phyloP scores from a whole-genome alignment of 441 rosid genomes.

The Gossypium trilobum region DNA sequence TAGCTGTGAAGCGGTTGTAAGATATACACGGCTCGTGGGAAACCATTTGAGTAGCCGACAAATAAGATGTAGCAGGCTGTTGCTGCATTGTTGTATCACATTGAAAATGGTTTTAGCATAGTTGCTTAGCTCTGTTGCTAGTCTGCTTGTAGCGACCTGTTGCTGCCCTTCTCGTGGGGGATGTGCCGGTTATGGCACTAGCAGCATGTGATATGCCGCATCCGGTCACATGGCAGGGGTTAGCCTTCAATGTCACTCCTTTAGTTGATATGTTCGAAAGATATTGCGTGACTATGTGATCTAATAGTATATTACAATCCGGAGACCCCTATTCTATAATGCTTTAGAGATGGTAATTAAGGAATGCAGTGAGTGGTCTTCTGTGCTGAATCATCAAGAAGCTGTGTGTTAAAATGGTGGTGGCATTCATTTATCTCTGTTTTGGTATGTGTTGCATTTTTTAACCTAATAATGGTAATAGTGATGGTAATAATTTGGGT shows the following conservation, averaged over 20 bases:
- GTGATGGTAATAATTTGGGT: too few species aligned
- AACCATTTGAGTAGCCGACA: constrained; percentile 22
- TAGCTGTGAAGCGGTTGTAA: constrained; percentile 45
- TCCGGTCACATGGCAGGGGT: neutral
- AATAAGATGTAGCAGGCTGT: constrained; percentile 28
- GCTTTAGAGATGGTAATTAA: too few species aligned
- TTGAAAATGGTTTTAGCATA: constrained; percentile 13
- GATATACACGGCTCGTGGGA: constrained; percentile 27
- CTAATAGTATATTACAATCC: neutral
- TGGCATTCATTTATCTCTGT: too few species aligned
- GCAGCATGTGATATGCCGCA: neutral
- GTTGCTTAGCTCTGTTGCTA: constrained; percentile 15
- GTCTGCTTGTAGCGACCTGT: neutral
- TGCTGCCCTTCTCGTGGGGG: neutral
- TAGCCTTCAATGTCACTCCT: constrained; percentile 7
- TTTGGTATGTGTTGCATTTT: too few species aligned
- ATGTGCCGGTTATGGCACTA: neutral
- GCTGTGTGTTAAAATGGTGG: too few species aligned
- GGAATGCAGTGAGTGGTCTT: too few species aligned
- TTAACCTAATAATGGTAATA: too few species aligned
- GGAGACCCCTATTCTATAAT: too few species aligned
- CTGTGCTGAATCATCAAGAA: too few species aligned
- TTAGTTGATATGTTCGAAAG: constrained; percentile 17
- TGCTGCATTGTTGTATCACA: constrained; percentile 31
- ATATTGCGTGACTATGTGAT: neutral